Evolutionary conservation across 495 filamentous ascomycete genomes (phyloP).

Genomic region (Lepidopterella palustris): DNA sequence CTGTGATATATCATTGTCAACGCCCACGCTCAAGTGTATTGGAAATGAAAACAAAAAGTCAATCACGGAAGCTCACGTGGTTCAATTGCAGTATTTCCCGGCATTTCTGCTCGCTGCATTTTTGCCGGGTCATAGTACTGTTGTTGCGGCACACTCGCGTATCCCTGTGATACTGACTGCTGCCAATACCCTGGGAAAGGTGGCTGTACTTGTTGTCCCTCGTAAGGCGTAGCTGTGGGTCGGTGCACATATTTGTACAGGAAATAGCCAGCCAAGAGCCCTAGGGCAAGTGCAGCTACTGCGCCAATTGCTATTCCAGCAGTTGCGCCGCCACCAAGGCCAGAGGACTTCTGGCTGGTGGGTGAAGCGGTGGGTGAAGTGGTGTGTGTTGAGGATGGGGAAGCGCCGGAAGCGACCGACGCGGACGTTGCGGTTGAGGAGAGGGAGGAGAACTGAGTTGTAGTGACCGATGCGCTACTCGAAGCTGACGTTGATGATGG

Average conservation of each 20-base stretch:
- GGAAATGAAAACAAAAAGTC: not conserved
- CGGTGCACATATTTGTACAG: not conserved
- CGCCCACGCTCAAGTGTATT: no score
- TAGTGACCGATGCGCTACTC: not conserved
- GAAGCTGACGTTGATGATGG: not conserved
- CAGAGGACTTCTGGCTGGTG: not conserved
- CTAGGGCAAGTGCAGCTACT: not conserved
- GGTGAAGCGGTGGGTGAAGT: not conserved
- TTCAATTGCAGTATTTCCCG: not conserved
- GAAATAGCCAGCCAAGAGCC: not conserved
- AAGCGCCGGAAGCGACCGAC: no score
- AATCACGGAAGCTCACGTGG: not conserved
- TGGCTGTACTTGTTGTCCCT: not conserved
- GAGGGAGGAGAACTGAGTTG: not conserved
- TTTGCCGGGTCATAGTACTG: not conserved
- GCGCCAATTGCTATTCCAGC: not conserved
- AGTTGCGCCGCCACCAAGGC: not conserved
- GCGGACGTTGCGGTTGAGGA: not conserved
- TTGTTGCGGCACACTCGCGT: not conserved
- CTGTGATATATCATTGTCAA: not conserved
- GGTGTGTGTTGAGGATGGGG: no score
- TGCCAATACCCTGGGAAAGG: not conserved
- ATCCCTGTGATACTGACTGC: no score
- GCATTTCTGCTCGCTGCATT: not conserved
- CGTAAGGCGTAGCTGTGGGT: not conserved